phyloP scores from a whole-genome alignment of 306 rosid genomes.

The Gastrolobium bilobum region DNA sequence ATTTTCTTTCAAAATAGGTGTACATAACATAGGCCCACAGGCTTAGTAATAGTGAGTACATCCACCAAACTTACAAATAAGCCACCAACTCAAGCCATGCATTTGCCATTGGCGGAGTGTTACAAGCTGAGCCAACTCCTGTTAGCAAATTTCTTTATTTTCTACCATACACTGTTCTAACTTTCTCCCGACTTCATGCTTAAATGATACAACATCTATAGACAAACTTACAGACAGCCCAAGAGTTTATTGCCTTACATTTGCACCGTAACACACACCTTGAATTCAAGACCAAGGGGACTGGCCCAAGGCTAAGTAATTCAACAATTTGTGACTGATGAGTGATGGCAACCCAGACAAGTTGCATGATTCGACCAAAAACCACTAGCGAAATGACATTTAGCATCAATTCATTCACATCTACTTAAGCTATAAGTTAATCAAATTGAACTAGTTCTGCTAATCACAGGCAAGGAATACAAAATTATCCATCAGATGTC shows the following conservation, averaged over 20 bases:
- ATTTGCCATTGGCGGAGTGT: no score
- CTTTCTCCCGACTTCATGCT: background rate
- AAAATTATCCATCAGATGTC: slow-evolving; percentile 7
- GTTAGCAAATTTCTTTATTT: background rate
- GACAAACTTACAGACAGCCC: slow-evolving; percentile 9
- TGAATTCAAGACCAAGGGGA: slow-evolving; percentile 23
- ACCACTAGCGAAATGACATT: slow-evolving; percentile 1
- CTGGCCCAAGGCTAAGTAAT: slow-evolving; percentile 37
- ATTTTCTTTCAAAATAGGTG: no score
- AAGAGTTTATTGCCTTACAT: slow-evolving; percentile 22
- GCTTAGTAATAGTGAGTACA: no score
- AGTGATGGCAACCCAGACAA: slow-evolving; percentile 28
- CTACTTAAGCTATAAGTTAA: background rate
- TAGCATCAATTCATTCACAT: slow-evolving; percentile 43
- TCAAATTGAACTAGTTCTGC: slow-evolving; percentile 22
- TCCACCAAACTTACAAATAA: no score
- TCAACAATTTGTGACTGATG: slow-evolving; percentile 19
- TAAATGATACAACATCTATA: background rate
- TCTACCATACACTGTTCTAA: background rate
- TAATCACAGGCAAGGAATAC: slow-evolving; percentile 14
- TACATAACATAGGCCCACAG: no score
- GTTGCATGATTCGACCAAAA: slow-evolving; percentile 16
- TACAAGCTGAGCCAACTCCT: no score
- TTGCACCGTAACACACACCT: background rate
- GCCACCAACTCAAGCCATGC: no score